Base-by-base conservation (phyloP, 78 protist species). In the Anaeramoeba flamelloides region DNA sequence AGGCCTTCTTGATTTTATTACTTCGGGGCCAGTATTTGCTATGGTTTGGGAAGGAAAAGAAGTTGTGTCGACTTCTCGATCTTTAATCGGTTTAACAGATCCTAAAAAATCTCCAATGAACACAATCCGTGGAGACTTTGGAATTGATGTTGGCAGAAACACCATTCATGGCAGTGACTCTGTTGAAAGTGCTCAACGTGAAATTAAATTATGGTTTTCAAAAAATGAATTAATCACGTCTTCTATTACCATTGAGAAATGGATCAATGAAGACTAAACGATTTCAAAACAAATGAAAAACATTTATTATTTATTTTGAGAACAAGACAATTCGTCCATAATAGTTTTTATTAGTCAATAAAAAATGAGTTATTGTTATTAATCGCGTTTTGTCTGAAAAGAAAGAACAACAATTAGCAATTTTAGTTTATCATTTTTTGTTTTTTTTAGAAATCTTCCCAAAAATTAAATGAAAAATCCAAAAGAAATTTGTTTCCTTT, bases 1-100 rank as follows among this genome's bases (percentile, higher is more conserved):
- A 33, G 84, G 85, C 36, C 88, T 91, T 3, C 75, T 91, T 53
- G 12, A 78, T 74, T 89, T 65, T 81, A 38, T 89, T 38, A 76
- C 93, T 78, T 85, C 88, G 32, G 93, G 93, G 78, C 89, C 91
- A n/a, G 90, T 93, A 65, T 90, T 89, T 36, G 92, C 93, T 69
- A 83, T 90, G 89, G 90, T 84, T 39, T 87, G 85, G 89, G 92
- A 89, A 81, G 95, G 69, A 26, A 53, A 53, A 53, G 17, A 53
- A 26, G 69, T 53, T 53, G 69, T 53, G 8, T 8, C 8, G 76
- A 53, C 80, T 31, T 88, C 89, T n/a, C 90, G 92, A 77, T 3
- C 1, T 22, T 41, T 92, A 75, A 83, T 90, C 65, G 95, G 95
- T 3, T 89, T 83, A n/a, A 89, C 95, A 36, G 85, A 87, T 87